A percentile compares a stretch with the other conserved stretches of the same genome.
These are phyloP conservation scores for Fusarium acutatum DNA, from an alignment of 2,329 filamentous ascomycete genomes.

Conservation along the genomic window DNA sequence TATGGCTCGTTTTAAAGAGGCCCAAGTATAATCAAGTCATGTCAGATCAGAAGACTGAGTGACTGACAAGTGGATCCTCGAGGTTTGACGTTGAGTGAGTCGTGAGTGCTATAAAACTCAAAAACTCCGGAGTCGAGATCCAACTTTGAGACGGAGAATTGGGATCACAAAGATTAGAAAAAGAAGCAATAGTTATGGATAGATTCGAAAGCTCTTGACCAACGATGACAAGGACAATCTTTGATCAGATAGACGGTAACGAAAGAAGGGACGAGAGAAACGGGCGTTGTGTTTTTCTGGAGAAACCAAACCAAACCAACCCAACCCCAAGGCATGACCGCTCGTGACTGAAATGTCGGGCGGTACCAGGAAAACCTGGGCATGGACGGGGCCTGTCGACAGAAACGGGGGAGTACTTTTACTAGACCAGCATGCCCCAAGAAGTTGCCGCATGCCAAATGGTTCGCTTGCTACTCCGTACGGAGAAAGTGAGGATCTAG, in stretches of 20 bases:
- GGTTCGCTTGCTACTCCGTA: conserved; percentile 41
- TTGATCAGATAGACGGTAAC: conserved; percentile 10
- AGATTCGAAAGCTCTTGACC: conserved; percentile 1
- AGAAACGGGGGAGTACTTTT: conserved; percentile 30
- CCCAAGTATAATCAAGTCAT: conserved; percentile 19
- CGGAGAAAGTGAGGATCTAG: conserved; percentile 38
- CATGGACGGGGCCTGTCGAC: conserved; percentile 22
- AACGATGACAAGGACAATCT: not conserved
- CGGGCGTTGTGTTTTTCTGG: conserved; percentile 34
- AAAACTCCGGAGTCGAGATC: not conserved
- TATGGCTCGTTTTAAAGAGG: conserved; percentile 20
- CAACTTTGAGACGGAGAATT: not conserved
- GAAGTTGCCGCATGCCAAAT: conserved; percentile 40
- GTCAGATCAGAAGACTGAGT: conserved; percentile 29
- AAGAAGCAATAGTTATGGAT: not conserved
- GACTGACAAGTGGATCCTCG: conserved; percentile 27
- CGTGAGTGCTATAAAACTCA: not conserved
- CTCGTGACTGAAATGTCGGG: conserved; percentile 40
- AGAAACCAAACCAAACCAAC: conserved; percentile 17
- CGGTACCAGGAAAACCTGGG: conserved; percentile 4
- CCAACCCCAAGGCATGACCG: conserved; percentile 12
- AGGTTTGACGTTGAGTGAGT: conserved; percentile 6
- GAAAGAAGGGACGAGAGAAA: conserved; percentile 29
- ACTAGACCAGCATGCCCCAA: conserved; percentile 31
- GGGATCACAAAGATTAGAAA: not conserved